These are phyloP conservation scores for Hymenoscyphus albidus DNA, from an alignment of 2,329 filamentous ascomycete species.

Conservation along the genomic window DNA sequence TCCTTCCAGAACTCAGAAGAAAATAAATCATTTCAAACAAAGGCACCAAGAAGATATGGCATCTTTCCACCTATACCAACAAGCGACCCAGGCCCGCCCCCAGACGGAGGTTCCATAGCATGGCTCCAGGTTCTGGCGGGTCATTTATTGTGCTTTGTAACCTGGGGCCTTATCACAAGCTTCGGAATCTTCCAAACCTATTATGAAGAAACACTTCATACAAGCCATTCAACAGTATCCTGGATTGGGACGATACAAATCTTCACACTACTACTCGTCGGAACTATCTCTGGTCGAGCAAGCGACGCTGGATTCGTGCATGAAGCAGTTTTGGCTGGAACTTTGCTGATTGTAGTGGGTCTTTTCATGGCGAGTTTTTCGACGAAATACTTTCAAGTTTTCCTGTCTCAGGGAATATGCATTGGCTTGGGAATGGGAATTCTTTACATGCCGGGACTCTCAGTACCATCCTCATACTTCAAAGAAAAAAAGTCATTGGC, in stretches of 20 bases:
- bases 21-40: neutral
- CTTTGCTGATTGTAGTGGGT: slow-evolving; percentile 37
- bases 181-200: slow-evolving; percentile 42
- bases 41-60: neutral
- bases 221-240: slow-evolving; percentile 37
- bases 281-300: slow-evolving; percentile 36
- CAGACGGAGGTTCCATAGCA: neutral
- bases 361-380: slow-evolving; percentile 40
- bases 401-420: slow-evolving; percentile 43
- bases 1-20: neutral
- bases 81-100: neutral
- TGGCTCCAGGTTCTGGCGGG: slow-evolving; percentile 3
- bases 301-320: slow-evolving; percentile 36
- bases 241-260: slow-evolving; percentile 42
- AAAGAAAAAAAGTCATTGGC: slow-evolving; percentile 38
- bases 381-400: slow-evolving; percentile 41
- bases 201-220: slow-evolving; percentile 34
- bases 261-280: slow-evolving; percentile 39
- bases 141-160: neutral
- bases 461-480: slow-evolving; percentile 43
- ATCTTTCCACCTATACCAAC: neutral
- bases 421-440: slow-evolving; percentile 41
- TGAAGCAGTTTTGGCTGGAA: slow-evolving; percentile 27
- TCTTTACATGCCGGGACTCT: slow-evolving; percentile 39
- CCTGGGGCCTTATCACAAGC: slow-evolving; percentile 29